phyloP scores from a whole-genome alignment of 495 filamentous ascomycete species.

The Aspergillus panamensis region DNA sequence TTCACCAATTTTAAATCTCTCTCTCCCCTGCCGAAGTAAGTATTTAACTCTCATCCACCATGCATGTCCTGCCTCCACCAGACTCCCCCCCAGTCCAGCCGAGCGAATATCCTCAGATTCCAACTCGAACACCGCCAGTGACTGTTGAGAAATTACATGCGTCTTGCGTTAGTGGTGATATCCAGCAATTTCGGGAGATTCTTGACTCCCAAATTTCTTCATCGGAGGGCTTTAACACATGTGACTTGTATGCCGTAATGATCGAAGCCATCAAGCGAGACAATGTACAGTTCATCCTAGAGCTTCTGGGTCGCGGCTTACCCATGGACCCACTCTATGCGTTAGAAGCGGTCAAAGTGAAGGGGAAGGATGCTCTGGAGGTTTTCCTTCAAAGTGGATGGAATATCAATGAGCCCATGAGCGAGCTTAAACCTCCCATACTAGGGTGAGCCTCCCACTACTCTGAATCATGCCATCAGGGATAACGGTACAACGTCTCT shows the following conservation, averaged over 20 bases:
- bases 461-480: conserved; percentile 2
- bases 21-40: too few relatives aligned
- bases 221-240: conserved; percentile 15
- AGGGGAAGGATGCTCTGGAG: conserved; percentile 15
- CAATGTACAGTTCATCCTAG: conserved; percentile 13
- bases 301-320: conserved; percentile 21
- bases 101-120: conserved; percentile 17
- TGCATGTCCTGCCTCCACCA: conserved; percentile 17
- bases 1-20: too few relatives aligned
- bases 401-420: conserved; percentile 23
- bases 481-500: conserved; percentile 11
- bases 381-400: conserved; percentile 14
- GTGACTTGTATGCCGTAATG: conserved; percentile 18
- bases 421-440: conserved; percentile 18
- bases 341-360: conserved; percentile 8
- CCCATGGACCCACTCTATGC: conserved; percentile 16
- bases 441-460: conserved; percentile 15
- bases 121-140: conserved; percentile 11
- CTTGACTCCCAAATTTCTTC: conserved; percentile 18
- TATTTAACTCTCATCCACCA: too few relatives aligned
- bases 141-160: conserved; percentile 9
- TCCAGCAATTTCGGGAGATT: conserved; percentile 16
- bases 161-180: conserved; percentile 9
- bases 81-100: conserved; percentile 17
- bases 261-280: conserved; percentile 17